Base-by-base conservation (phyloP, 345 rosid genomes). In the Isatis tinctoria region DNA sequence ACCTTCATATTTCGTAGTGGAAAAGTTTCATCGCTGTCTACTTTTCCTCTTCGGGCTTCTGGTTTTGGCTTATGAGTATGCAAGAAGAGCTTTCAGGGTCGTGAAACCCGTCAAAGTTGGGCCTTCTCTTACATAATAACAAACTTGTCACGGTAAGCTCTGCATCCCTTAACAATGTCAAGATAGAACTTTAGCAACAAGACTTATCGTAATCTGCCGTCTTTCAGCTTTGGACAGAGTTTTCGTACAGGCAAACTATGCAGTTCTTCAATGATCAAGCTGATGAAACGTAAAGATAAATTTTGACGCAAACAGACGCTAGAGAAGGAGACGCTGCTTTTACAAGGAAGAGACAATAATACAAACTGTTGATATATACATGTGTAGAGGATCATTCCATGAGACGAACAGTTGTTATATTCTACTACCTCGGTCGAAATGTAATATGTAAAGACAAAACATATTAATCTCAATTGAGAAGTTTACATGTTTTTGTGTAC, bases 41-140 rank as follows among this genome's bases (percentile, higher is more conserved):
- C 36, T 88, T 9, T 89, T 83, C 82, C 35, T 92, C 69, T 81
- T 81, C 37, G 81, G 96, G 48, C 77, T 95, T 63, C 76, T 95
- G 52, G 74, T 84, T 72, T 58, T 89, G 69, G 78, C 69, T 10
- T 81, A 87, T 17, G 88, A 86, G 82, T 70, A 82, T 53, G 82
- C 73, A 67, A 84, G 86, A 70, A 87, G 74, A 75, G 82, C 78
- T 36, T 49, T 83, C 52, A 84, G 77, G 73, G 63, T 75, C 12
- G 58, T 86, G 32, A 93, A 86, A 77, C 88, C 94, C 5, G 83
- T 79, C 59, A 90, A 79, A 74, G 83, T 89, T 13, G 85, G 77
- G 26, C 72, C 88, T 77, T 65, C 90, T 41, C 87, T 72, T 60
- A 82, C 90, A 65, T 86, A 77, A 56, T 60, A 76, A 52, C 40